Evolutionary conservation across 192 early-diverging fungal species (phyloP).

Genomic region (Coemansia sp.): DNA sequence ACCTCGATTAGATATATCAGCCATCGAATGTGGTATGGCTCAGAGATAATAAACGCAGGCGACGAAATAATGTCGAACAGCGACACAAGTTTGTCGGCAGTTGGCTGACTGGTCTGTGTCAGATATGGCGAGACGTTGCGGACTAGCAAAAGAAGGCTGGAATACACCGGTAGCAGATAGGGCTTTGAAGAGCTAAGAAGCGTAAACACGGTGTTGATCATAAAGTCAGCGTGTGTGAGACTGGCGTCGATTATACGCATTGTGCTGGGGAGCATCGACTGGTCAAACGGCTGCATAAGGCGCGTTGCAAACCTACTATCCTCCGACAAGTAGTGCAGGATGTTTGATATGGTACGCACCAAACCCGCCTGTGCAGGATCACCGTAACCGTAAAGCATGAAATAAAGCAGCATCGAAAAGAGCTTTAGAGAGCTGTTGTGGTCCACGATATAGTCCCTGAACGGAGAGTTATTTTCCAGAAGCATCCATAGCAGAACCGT

Average conservation of each 20-base stretch:
- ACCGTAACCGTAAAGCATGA: constrained; percentile 49
- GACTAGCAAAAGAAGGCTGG: constrained; percentile 74
- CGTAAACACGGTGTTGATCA: constrained; percentile 78
- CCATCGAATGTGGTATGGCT: constrained; percentile 73
- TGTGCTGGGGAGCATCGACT: constrained; percentile 54
- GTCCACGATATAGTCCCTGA: constrained; percentile 47
- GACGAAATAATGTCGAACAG: constrained; percentile 77
- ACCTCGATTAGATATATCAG: constrained; percentile 76
- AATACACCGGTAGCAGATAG: constrained; percentile 67
- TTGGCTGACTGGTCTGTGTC: constrained; percentile 68
- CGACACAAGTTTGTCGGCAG: constrained; percentile 70
- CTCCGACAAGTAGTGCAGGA: constrained; percentile 56
- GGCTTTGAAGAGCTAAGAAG: constrained; percentile 74
- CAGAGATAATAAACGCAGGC: constrained; percentile 76
- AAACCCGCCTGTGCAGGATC: constrained; percentile 60
- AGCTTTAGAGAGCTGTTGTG: constrained; percentile 46
- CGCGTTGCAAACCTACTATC: constrained; percentile 50
- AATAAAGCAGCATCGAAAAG: constrained; percentile 45
- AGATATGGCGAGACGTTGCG: constrained; percentile 82
- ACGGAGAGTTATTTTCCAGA: constrained; percentile 69
- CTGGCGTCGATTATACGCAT: constrained; percentile 63
- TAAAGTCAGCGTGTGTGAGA: constrained; percentile 76
- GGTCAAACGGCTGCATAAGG: constrained; percentile 54
- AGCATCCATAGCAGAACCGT: constrained; percentile 86
- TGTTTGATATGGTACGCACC: constrained; percentile 64